Evolutionary conservation across 164 flowering plant species (phyloP).

Genomic region (Liriodendron chinense): DNA sequence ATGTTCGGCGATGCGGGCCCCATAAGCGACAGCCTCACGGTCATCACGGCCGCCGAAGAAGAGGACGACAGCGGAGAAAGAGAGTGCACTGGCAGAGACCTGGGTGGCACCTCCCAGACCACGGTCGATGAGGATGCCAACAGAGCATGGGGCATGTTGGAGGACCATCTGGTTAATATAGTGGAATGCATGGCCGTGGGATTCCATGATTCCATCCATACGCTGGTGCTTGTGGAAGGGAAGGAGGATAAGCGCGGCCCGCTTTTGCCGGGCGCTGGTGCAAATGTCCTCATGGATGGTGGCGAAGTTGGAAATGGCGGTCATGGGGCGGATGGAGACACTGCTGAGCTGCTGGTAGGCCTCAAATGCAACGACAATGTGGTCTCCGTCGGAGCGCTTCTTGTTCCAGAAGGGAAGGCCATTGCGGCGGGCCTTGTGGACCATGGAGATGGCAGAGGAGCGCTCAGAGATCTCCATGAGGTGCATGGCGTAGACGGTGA

Average conservation of each 20-base stretch:
- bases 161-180: conserved; percentile 34
- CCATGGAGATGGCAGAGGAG: conserved; percentile 53
- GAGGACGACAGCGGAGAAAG: conserved; percentile 24
- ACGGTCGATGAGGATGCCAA: conserved; percentile 45
- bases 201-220: conserved; percentile 44
- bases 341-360: conserved; percentile 40
- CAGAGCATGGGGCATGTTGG: conserved; percentile 43
- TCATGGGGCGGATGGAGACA: conserved; percentile 52
- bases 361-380: conserved; percentile 45
- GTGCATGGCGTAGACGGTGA: conserved; percentile 52
- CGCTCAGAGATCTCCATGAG: conserved; percentile 59
- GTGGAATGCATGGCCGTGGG: conserved; percentile 29
- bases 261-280: conserved; percentile 41
- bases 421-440: conserved; percentile 44
- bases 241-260: conserved; percentile 39
- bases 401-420: conserved; percentile 62
- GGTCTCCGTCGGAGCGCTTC: conserved; percentile 18
- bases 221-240: conserved; percentile 54
- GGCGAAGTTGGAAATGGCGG: conserved; percentile 45
- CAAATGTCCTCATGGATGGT: conserved; percentile 50
- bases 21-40: conserved; percentile 43
- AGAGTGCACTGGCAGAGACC: conserved; percentile 38
- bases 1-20: conserved; percentile 45
- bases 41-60: conserved; percentile 52
- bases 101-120: conserved; percentile 49